Base-by-base conservation (phyloP, 805 yeast genomes). In the Yamadazyma phyllophila region DNA sequence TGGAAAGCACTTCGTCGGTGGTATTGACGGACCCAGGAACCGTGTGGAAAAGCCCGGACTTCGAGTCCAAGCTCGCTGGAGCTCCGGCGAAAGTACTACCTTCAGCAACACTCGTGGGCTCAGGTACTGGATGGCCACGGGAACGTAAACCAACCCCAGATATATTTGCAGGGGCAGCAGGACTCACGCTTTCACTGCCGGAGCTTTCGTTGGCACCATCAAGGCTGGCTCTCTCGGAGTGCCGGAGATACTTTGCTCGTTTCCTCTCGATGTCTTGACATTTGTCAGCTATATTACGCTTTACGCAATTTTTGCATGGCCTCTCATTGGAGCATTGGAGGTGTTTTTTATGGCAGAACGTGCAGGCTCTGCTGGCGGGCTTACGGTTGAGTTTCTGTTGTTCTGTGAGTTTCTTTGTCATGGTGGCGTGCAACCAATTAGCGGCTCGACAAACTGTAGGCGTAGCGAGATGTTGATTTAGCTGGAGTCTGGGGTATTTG, bases 241-340 rank as follows among this genome's bases (percentile, higher is more conserved):
- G 48, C 24, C 47, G 54, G 53, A 69, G 54, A 50, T 71, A 71
- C 47, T 70, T 69, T 8, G 78, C 79, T 39, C 73, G 55, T 57
- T 80, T 82, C 24, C 89, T 61, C 32, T 73, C 74, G 5, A 81
- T 77, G 58, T 84, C 87, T 31, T 65, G 67, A 60, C 94, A 85
- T 10, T 69, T 55, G 44, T 70, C 76, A 1, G 67, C 75, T n/a
- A 80, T 59, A 16, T 80, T 78, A 46, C 91, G 63, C 58, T 84
- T 85, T 15, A 72, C 55, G 63, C 94, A 85, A 58, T 85, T 85
- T 51, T 74, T 74, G 55, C 92, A 85, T 0, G 94, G 92, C 46
- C 94, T 65, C 24, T 74, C 71, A 46, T 76, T 66, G 49, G 85
- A 86, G 60, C 92, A 85, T 54, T 85, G 91, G 11, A 85, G 69